phyloP scores from a whole-genome alignment of 768 basidiomycete species.

The Polyporus arcularius region DNA sequence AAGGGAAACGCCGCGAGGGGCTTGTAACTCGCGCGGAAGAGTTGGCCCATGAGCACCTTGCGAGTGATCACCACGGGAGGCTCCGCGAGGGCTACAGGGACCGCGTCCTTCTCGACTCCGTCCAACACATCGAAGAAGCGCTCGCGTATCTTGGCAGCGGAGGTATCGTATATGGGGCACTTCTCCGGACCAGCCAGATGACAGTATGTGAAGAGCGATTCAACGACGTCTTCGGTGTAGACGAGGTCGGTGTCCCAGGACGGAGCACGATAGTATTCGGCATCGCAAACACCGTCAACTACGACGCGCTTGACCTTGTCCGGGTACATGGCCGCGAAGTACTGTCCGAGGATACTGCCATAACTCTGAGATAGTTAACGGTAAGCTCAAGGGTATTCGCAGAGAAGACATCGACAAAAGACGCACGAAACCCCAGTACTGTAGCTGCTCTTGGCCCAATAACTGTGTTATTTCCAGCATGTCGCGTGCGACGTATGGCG shows the following conservation, averaged over 20 bases:
- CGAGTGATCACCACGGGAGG: slow-evolving; percentile 6
- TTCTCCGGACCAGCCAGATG: slow-evolving; percentile 22
- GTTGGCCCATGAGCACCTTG: not conserved
- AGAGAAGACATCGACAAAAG: no score
- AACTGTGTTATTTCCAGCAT: slow-evolving; percentile 32
- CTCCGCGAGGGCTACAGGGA: slow-evolving; percentile 8
- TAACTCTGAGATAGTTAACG: slow-evolving; percentile 14
- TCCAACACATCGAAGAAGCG: slow-evolving; percentile 15
- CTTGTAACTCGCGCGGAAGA: slow-evolving; percentile 17
- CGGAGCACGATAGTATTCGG: slow-evolving; percentile 19
- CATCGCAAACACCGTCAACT: slow-evolving; percentile 33
- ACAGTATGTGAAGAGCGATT: slow-evolving; percentile 21
- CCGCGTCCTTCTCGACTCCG: slow-evolving; percentile 2
- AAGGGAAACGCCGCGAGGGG: slow-evolving; percentile 3
- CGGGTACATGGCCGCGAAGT: slow-evolving; percentile 34
- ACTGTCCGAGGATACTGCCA: slow-evolving; percentile 21
- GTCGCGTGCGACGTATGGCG: slow-evolving; percentile 31
- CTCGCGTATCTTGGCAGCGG: slow-evolving; percentile 18
- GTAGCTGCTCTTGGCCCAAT: slow-evolving; percentile 30
- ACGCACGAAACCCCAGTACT: slow-evolving; percentile 33
- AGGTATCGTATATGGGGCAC: slow-evolving; percentile 28
- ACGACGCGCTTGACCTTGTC: slow-evolving; percentile 32
- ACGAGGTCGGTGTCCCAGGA: slow-evolving; percentile 24
- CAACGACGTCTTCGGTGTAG: slow-evolving; percentile 25
- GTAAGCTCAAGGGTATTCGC: no score